A percentile compares a stretch with the other conserved stretches of the same genome.
Conservation (phyloP, 2,329 filamentous ascomycete species). For the Saccharata proteae region DNA sequence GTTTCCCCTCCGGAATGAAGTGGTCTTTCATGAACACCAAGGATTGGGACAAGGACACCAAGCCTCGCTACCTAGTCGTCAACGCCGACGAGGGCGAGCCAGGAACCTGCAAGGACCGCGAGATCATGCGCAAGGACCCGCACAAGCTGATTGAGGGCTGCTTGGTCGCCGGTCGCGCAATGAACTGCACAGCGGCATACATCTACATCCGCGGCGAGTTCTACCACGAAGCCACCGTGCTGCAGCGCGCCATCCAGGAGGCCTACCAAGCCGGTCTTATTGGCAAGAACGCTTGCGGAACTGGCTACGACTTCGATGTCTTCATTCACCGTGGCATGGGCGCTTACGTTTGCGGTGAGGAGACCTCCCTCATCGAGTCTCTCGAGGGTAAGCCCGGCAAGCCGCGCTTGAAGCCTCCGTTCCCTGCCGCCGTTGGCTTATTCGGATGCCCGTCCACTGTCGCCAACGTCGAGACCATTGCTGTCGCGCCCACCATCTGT, state of each 20-base stretch:
- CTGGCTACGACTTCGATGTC: conserved; percentile 95
- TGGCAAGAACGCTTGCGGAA: conserved; percentile 95
- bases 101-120: conserved; percentile 97
- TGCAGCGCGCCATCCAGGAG: conserved; percentile 94
- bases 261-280: conserved; percentile 90
- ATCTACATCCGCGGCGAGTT: conserved; percentile 99
- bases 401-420: conserved; percentile 95
- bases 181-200: conserved; percentile 98
- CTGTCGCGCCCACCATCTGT: conserved; percentile 90
- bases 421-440: conserved; percentile 91
- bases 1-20: conserved; percentile 97
- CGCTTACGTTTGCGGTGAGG: conserved; percentile 95
- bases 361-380: conserved; percentile 96
- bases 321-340: conserved; percentile 94
- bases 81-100: conserved; percentile 98
- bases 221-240: conserved; percentile 83
- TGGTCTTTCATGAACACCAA: conserved; percentile 99
- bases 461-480: conserved; percentile 94
- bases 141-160: conserved; percentile 98
- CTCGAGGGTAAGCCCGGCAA: conserved; percentile 98
- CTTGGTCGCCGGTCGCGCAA: conserved; percentile 86
- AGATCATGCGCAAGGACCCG: conserved; percentile 99
- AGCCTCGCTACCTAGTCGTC: conserved; percentile 92
- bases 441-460: conserved; percentile 98
- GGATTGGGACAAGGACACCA: conserved; percentile 95